Conservation (phyloP, 352 stramenopile species). For the Globisporangium lucens region DNA sequence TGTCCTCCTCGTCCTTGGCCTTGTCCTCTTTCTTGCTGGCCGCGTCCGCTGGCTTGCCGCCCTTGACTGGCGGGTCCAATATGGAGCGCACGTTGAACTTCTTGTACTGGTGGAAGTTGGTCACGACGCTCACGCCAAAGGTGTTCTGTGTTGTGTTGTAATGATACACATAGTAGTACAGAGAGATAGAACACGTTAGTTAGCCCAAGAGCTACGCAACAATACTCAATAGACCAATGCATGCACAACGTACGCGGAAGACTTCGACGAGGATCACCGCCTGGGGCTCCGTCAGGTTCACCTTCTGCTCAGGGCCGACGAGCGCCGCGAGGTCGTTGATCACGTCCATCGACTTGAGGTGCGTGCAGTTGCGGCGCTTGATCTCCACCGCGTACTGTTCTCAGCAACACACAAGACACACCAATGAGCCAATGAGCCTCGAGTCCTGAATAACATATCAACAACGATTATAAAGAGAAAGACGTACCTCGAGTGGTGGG, state of each 20-base stretch:
- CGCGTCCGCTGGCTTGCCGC: slow-evolving; percentile 24
- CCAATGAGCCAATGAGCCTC: neutral
- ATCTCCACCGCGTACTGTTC: slow-evolving; percentile 60
- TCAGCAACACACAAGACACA: neutral
- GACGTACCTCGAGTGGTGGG: slow-evolving; percentile 24
- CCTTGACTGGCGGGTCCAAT: slow-evolving; percentile 52
- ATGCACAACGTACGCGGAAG: slow-evolving; percentile 39
- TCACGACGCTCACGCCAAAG: slow-evolving; percentile 70
- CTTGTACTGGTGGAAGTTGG: slow-evolving; percentile 67
- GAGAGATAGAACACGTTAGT: neutral
- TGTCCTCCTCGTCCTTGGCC: slow-evolving; percentile 14
- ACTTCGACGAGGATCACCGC: slow-evolving; percentile 70
- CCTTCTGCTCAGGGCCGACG: slow-evolving; percentile 62
- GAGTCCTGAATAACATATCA: neutral
- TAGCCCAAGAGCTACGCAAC: neutral
- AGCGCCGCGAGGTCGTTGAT: slow-evolving; percentile 63
- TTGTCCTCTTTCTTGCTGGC: slow-evolving; percentile 23
- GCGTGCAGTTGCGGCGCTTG: slow-evolving; percentile 75
- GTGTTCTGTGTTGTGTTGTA: slow-evolving; percentile 33
- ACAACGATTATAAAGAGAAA: neutral
- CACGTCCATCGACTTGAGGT: slow-evolving; percentile 68
- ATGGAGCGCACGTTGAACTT: slow-evolving; percentile 80
- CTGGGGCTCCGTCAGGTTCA: slow-evolving; percentile 65
- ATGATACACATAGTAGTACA: neutral
- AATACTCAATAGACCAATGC: neutral